Conservation (phyloP, 345 rosid species). For the Gossypium anomalum region DNA sequence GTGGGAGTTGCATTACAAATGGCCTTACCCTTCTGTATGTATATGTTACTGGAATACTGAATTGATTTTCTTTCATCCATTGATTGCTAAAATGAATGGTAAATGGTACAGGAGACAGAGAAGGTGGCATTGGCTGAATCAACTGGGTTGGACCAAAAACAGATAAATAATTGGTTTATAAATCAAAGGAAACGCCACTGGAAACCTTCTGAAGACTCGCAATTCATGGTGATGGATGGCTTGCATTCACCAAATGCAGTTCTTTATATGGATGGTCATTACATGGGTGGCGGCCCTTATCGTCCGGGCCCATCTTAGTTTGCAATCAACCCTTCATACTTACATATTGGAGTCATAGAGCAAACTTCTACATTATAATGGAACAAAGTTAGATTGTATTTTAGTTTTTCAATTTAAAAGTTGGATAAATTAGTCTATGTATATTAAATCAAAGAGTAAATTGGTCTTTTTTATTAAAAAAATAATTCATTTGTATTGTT, state of each 20-base stretch:
- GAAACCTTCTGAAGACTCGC: constrained; percentile 99
- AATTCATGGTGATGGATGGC: constrained; percentile 99
- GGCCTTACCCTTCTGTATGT: constrained; percentile 98
- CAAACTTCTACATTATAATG: too few relatives aligned
- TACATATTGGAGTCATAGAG: too few relatives aligned
- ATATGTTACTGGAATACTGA: background rate
- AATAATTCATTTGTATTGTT: too few relatives aligned
- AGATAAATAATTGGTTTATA: constrained; percentile 97
- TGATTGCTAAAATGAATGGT: background rate
- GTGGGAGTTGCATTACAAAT: constrained; percentile 99
- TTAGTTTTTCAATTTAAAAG: too few relatives aligned
- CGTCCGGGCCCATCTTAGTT: constrained; percentile 67
- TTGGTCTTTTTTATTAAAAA: too few relatives aligned
- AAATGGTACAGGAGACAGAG: constrained; percentile 70
- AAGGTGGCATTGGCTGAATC: constrained; percentile 94
- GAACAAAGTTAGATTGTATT: too few relatives aligned
- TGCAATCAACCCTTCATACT: background rate
- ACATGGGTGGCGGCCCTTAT: constrained; percentile 83
- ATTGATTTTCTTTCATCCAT: background rate
- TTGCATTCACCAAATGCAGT: constrained; percentile 77
- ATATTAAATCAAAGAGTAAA: rapidly evolving
- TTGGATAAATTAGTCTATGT: too few relatives aligned
- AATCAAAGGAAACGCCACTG: constrained; percentile 97
- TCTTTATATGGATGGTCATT: constrained; percentile 85
- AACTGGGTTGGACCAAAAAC: constrained; percentile 97